Percentiles rank a stretch among this genome's conserved stretches.
Conservation (phyloP, 1,284 basidiomycete genomes). For the Boletellus deceptivus region DNA sequence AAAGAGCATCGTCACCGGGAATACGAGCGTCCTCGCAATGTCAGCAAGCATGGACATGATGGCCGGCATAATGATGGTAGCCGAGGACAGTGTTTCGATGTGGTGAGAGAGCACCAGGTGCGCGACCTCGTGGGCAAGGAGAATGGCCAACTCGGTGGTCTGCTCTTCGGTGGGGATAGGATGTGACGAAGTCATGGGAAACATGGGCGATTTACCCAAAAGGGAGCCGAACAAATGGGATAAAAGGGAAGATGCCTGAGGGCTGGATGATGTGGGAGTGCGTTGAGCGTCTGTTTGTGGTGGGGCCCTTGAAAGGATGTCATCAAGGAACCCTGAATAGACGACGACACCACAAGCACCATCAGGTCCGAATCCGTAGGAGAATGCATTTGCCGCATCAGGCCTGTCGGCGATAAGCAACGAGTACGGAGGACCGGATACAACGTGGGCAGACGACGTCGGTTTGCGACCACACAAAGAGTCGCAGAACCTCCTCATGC, state of each 20-base stretch:
- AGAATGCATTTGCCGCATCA: constrained; percentile 80
- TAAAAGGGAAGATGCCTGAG: constrained; percentile 44
- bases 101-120: constrained; percentile 88
- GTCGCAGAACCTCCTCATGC: constrained; percentile 55
- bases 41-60: constrained; percentile 76
- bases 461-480: constrained; percentile 42
- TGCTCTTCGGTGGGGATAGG: constrained; percentile 74
- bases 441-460: constrained; percentile 49
- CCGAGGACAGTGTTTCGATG: constrained; percentile 82
- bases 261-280: constrained; percentile 5
- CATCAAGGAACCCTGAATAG: constrained; percentile 84
- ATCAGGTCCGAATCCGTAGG: constrained; percentile 87
- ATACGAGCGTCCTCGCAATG: constrained; percentile 71
- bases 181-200: constrained; percentile 30
- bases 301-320: constrained; percentile 57
- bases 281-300: constrained; percentile 24
- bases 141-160: constrained; percentile 78
- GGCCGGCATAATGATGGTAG: constrained; percentile 78
- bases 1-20: constrained; percentile 85
- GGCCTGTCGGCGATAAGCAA: constrained; percentile 81
- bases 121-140: constrained; percentile 85
- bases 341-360: constrained; percentile 89
- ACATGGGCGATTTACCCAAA: constrained; percentile 34
- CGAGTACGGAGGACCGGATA: constrained; percentile 83
- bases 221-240: constrained; percentile 49